Evolutionary conservation across 2,329 filamentous ascomycete species (phyloP), one percentile per base, ranked within the genome.

Genomic region (Pseudogymnoascus verrucosus): DNA sequence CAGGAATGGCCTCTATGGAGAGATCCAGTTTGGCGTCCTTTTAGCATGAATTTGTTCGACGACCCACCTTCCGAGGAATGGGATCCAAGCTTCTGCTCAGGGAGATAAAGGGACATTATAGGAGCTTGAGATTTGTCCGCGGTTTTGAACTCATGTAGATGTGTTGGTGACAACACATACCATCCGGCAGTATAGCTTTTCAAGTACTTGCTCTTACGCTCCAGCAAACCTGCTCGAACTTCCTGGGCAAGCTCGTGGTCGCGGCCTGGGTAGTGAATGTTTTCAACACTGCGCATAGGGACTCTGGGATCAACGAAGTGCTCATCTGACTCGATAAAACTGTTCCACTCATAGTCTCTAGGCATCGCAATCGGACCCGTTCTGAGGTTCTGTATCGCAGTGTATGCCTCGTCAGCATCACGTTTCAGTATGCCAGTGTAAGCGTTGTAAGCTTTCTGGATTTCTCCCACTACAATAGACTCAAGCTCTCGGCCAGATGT

Each of bases 111-210:
- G 44, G 95, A 98, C 93, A 99, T 97, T 73, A 98, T 86, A 0
- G 95, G 95, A 40, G 90, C 88, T 76, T 95, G 91, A 65, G 85
- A 89, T 74, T 93, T 93, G 77, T 98, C 93, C 68, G 92, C 91
- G n/a, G 92, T 96, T 75, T 96, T 97, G 84, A 98, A 99, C 77
- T 99, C 95, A 78, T 99, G 95, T 21, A 99, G 83, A 77, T 99
- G 95, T 63, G 95, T 98, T 14, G 95, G 91, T 70, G 95, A 96
- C 69, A 99, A 80, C 59, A 98, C 92, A 76, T 97, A 65, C 64
- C 64, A 65, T 36, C 64, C 64, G 14, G 92, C 90, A 6, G 93
- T 95, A 75, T 97, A 97, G 75, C 93, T 97, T 80, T 97, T 98
- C 66, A 99, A 79, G 72, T 98, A 99, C 74, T 98, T 99, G 83